Evolutionary conservation across 2,329 filamentous ascomycete genomes (phyloP).

Genomic region (Periconia sp.): DNA sequence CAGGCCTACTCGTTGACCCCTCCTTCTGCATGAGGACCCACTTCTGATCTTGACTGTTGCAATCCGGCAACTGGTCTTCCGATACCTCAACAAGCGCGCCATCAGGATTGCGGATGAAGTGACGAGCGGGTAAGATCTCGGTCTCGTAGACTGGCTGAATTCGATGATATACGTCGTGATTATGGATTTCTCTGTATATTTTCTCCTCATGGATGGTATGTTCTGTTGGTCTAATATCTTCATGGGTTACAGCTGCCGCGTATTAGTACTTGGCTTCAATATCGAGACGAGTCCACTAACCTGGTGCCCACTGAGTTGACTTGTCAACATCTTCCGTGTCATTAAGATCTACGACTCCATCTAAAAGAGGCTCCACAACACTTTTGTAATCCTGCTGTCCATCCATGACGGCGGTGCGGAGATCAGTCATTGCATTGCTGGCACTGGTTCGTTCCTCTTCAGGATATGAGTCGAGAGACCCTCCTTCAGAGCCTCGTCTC

Average conservation of each 20-base stretch:
- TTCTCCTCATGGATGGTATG: constrained; percentile 56
- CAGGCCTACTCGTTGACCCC: constrained; percentile 4
- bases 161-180: constrained; percentile 59
- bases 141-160: constrained; percentile 61
- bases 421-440: not conserved
- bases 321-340: constrained; percentile 49
- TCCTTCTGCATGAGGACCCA: constrained; percentile 37
- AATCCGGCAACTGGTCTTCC: constrained; percentile 48
- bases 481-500: not conserved
- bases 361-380: constrained; percentile 14
- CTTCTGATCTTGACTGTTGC: constrained; percentile 32
- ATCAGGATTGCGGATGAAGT: constrained; percentile 53
- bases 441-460: not conserved
- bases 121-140: constrained; percentile 59
- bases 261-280: not conserved
- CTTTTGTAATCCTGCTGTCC: constrained; percentile 13
- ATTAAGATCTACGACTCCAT: constrained; percentile 43
- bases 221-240: constrained; percentile 51
- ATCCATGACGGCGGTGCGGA: constrained; percentile 7
- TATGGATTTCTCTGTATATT: constrained; percentile 61
- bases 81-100: constrained; percentile 53
- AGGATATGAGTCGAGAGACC: not conserved
- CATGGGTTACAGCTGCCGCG: constrained; percentile 57
- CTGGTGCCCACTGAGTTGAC: constrained; percentile 47
- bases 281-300: constrained; percentile 10